Base-by-base conservation (phyloP, 2,329 filamentous ascomycete genomes). In the Ascochyta clinopodiicola region DNA sequence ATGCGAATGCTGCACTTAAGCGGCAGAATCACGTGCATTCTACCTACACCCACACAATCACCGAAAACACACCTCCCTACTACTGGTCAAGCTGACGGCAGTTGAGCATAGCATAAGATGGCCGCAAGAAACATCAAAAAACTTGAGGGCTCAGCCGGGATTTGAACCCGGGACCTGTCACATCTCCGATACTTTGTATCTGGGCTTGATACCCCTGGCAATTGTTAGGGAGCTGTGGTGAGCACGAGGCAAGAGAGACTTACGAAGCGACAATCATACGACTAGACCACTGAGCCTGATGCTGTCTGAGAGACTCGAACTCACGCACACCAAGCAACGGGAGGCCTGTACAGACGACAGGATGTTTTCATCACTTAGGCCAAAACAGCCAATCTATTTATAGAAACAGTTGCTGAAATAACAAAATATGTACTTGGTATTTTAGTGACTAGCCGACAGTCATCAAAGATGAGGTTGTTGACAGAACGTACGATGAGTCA, bases 91-190 rank as follows among this genome's bases (percentile, higher is more conserved):
- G 10, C 25, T 21, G 17, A 43, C 1, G 6, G n/a, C 7, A 42
- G 24, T 12, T 6, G 9, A 25, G 6, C 6, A 44, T 31, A 13
- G 3, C 13, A 45, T 49, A 55, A 39, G 29, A 31, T 4, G 29
- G 4, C 12, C 3, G 10, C 4, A 4, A 31, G 4, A 4, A 6
- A 13, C 29, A 31, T 10, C 29, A 15, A 31, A 31, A 31, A 31
- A 15, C 3, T 4, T 21, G 17, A 9, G 52, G 46, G 52, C 52
- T 44, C 47, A 50, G 47, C 52, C 52, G 52, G 46, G 52, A 56
- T 43, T 56, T 56, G 52, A 56, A 56, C 52, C 46, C 52, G 46
- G 52, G 46, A 56, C 52, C 52, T 56, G 52, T 36, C 32, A 56
- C 52, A 56, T 51, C 35, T 25, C 19, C 46, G 46, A 29, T 44